A percentile compares a stretch with the other conserved stretches of the same genome.
phyloP scores from a whole-genome alignment of 345 rosid species.

The Orychophragmus violaceus region DNA sequence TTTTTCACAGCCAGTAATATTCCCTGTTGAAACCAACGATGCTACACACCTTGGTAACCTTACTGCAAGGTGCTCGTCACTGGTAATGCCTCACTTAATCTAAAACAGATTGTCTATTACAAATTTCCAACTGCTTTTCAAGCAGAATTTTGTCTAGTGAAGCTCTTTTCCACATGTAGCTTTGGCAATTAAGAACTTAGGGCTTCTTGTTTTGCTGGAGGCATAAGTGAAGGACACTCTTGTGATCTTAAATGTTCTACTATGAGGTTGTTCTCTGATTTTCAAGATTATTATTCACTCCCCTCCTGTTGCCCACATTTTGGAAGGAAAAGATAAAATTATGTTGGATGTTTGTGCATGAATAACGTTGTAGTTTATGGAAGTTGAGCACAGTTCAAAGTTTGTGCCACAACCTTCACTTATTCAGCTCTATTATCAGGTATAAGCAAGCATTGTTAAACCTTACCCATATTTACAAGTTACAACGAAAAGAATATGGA shows the following conservation, averaged over 20 bases:
- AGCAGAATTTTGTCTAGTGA: conserved; percentile 85
- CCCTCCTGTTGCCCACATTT: background rate
- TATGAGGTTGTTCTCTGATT: conserved; percentile 58
- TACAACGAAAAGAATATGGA: background rate
- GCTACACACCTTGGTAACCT: conserved; percentile 65
- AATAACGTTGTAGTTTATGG: conserved; percentile 48
- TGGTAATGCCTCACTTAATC: conserved; percentile 44
- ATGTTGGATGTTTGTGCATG: conserved; percentile 6
- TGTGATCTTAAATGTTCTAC: conserved; percentile 50
- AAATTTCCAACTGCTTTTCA: conserved; percentile 31
- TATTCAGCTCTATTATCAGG: conserved; percentile 71
- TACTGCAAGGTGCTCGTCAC: conserved; percentile 52
- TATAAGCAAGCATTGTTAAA: conserved; percentile 24
- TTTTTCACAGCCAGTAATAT: conserved; percentile 50
- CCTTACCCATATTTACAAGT: background rate
- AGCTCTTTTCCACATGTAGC: conserved; percentile 70
- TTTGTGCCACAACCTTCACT: conserved; percentile 62
- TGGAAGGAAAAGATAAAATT: background rate
- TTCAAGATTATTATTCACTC: background rate
- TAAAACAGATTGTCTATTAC: no score
- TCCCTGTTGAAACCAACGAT: conserved; percentile 47
- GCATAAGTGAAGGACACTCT: conserved; percentile 69
- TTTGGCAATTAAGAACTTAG: conserved; percentile 48
- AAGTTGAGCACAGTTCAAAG: conserved; percentile 64
- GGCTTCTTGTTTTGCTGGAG: conserved; percentile 69